Evolutionary conservation across 2,329 filamentous ascomycete genomes (phyloP).

Genomic region (Diaporthe citri): DNA sequence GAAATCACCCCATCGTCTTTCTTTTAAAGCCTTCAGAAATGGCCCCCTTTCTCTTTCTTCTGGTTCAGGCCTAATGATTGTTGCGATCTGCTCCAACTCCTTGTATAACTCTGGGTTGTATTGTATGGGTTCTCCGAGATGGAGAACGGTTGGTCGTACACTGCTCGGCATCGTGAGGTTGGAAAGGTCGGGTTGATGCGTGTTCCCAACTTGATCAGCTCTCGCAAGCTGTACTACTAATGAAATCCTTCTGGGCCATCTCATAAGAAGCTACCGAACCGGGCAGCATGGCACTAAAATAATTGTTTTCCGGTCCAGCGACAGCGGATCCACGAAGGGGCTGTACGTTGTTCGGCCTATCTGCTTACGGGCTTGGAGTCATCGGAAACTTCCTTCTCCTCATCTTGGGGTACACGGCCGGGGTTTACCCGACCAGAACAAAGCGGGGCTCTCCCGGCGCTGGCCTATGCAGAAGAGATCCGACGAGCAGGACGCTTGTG

Average conservation of each 20-base stretch:
- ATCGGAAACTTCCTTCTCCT: background rate
- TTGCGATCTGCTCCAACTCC: constrained; percentile 48
- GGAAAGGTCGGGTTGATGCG: background rate
- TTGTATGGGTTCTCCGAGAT: constrained; percentile 50
- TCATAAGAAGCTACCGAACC: background rate
- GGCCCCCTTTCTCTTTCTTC: constrained; percentile 54
- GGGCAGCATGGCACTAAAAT: background rate
- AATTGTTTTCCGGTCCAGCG: background rate
- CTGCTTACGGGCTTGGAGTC: background rate
- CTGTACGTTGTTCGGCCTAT: background rate
- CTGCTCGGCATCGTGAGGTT: background rate
- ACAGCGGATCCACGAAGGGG: background rate
- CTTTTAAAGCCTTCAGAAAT: constrained; percentile 53
- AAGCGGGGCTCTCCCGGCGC: background rate
- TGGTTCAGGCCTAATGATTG: constrained; percentile 51
- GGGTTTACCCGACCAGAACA: background rate
- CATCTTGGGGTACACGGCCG: background rate
- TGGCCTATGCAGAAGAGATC: background rate
- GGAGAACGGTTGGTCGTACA: constrained; percentile 46
- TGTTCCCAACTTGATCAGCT: background rate
- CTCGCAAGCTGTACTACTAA: background rate
- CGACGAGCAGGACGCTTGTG: constrained; percentile 13
- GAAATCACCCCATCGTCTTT: constrained; percentile 58
- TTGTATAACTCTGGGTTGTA: constrained; percentile 49
- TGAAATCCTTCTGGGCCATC: background rate